Conservation (phyloP, 2,329 filamentous ascomycete genomes). For the Claviceps digitariae region DNA sequence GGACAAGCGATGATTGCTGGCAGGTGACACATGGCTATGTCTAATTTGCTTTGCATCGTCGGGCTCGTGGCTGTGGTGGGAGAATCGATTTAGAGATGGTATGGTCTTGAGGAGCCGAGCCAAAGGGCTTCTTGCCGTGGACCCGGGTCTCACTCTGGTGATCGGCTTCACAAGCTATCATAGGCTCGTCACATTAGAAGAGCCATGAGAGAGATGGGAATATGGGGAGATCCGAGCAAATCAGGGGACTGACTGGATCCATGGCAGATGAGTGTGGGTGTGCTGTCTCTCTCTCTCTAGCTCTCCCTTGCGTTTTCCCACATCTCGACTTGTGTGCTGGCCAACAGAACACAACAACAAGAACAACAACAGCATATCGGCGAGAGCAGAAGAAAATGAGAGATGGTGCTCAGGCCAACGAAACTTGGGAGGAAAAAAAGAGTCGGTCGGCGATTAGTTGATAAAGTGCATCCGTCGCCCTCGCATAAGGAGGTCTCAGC, state of each 20-base stretch:
- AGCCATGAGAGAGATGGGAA: neutral
- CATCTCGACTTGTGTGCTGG: no score
- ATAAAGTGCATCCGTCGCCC: neutral
- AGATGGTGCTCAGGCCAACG: neutral
- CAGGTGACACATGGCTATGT: neutral
- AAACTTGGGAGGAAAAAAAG: neutral
- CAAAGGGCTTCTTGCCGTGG: neutral
- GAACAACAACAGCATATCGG: no score
- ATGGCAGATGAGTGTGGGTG: no score
- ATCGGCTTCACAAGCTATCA: neutral
- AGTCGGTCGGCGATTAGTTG: neutral
- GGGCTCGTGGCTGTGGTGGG: neutral
- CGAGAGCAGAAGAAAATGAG: no score
- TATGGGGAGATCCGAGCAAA: neutral
- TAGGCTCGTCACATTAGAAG: neutral
- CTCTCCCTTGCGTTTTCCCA: neutral
- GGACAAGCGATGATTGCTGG: neutral
- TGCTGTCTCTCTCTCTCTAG: neutral
- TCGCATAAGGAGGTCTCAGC: neutral
- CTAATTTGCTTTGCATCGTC: neutral
- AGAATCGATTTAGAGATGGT: neutral
- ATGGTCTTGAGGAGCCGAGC: no score
- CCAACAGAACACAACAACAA: no score
- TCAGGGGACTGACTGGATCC: neutral
- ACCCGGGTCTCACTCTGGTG: neutral